Base-by-base conservation (phyloP, 2,329 filamentous ascomycete species). In the Phyllachora maydis region DNA sequence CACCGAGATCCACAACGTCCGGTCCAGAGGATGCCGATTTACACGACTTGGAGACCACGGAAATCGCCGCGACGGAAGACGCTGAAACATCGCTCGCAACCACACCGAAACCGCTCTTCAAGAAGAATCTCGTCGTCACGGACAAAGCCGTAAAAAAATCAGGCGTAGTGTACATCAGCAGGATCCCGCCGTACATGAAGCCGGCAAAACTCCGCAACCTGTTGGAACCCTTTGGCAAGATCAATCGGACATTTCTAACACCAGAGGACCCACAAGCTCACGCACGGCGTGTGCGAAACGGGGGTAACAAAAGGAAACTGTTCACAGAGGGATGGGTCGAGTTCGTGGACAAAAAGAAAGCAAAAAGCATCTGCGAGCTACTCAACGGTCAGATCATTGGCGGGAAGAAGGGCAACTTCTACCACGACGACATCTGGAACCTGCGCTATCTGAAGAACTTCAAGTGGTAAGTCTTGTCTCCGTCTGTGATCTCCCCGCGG, bases 261-360 rank as follows among this genome's bases (percentile, higher is more conserved):
- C 77, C 77, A 8, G 77, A 88, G 47, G 70, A 81, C 39, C 61
- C 69, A 0, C 45, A 61, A 4, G 57, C 62, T 5, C 74, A 78
- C 35, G 53, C 64, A 6, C 60, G 66, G 14, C 70, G 79, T 15
- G 58, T 82, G 8, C 61, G 63, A 26, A 61, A 59, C 23, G 79
- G 81, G 23, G 79, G 79, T 28, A 88, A 85, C 51, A 82, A 82
- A 52, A 81, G 82, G 47, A 65, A 69, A 29, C 65, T 65, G n/a
- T 88, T 69, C 48, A 72, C 67, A 4, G 81, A 90, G 45, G 81
- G 79, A 21, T 90, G 79, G 79, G 67, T 88, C 14, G 81, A 90
- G 44, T 90, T 85, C 37, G 46, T 67, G 17, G 58, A 61, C 31
- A 88, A 88, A 46, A 59, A 60, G 32, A 70, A 83, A 31, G 79